These are phyloP conservation scores for Calonectria crousiana DNA, from an alignment of 2,329 filamentous ascomycete genomes.

Conservation along the genomic window DNA sequence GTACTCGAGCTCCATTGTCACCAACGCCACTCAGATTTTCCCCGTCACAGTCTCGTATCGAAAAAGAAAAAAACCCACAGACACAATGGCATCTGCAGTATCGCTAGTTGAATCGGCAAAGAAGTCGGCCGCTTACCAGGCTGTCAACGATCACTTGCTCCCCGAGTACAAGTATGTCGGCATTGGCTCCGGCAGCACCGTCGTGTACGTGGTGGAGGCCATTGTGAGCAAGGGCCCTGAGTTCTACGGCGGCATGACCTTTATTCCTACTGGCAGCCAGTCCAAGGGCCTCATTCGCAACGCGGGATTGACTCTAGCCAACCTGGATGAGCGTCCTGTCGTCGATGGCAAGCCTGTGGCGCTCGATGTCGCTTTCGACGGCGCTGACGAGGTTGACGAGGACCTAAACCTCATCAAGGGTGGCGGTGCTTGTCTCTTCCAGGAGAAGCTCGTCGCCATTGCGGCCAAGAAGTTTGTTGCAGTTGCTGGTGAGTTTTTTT, in stretches of 20 bases:
- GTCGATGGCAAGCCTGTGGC: conserved; percentile 55
- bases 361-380: conserved; percentile 94
- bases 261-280: conserved; percentile 93
- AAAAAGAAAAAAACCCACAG: conserved; percentile 45
- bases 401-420: conserved; percentile 98
- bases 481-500: conserved; percentile 75
- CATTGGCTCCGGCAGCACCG: conserved; percentile 85
- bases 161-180: conserved; percentile 74
- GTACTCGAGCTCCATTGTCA: conserved; percentile 10
- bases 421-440: conserved; percentile 95
- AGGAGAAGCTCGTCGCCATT: conserved; percentile 95
- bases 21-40: background rate
- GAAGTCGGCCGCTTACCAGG: conserved; percentile 78
- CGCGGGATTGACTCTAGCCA: conserved; percentile 81
- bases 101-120: conserved; percentile 78
- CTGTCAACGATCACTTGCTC: conserved; percentile 79
- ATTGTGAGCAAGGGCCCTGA: conserved; percentile 72
- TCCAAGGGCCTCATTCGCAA: conserved; percentile 87
- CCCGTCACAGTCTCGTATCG: background rate
- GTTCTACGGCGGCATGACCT: conserved; percentile 76
- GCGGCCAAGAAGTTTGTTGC: conserved; percentile 88
- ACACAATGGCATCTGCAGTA: conserved; percentile 50
- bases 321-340: conserved; percentile 79
- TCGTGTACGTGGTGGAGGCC: conserved; percentile 87
- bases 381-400: conserved; percentile 95